These are phyloP conservation scores for Vitis rupestris DNA, from an alignment of 164 flowering plant genomes.

Conservation along the genomic window DNA sequence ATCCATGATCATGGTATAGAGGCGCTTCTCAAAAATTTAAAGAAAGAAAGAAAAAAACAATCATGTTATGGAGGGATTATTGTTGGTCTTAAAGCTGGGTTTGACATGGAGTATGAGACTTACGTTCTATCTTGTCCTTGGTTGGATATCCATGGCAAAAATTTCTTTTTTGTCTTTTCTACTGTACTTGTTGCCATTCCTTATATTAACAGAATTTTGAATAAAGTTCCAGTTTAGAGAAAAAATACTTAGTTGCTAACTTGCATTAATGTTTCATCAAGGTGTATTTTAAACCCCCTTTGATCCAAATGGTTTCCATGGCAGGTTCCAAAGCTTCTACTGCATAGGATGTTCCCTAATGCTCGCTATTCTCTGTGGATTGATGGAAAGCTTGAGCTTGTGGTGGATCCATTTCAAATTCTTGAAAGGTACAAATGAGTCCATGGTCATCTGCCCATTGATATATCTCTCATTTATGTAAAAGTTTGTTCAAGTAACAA, in stretches of 20 bases:
- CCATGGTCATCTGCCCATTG: background rate
- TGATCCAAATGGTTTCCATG: slow-evolving; percentile 1
- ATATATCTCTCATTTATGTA: background rate
- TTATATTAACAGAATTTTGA: background rate
- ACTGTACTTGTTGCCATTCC: background rate
- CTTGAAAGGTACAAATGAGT: slow-evolving; percentile 70
- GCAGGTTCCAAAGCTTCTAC: slow-evolving; percentile 90
- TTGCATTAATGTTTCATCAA: background rate
- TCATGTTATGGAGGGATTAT: background rate
- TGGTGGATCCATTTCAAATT: slow-evolving; percentile 88
- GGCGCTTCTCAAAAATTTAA: too few relatives aligned
- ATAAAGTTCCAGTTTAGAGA: background rate
- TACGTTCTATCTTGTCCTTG: background rate
- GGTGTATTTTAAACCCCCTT: background rate
- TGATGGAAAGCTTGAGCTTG: slow-evolving; percentile 95
- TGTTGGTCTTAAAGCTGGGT: slow-evolving; percentile 2
- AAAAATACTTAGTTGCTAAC: background rate
- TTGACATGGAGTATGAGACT: background rate
- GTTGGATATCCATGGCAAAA: background rate
- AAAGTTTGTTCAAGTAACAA: background rate
- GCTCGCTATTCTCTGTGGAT: slow-evolving; percentile 86
- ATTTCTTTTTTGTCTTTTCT: background rate
- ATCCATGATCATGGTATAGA: background rate
- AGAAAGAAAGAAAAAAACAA: too few relatives aligned
- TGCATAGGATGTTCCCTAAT: slow-evolving; percentile 87